These are phyloP conservation scores for Acanthamoeba healyi DNA, from an alignment of 208 protist species.

Conservation along the genomic window DNA sequence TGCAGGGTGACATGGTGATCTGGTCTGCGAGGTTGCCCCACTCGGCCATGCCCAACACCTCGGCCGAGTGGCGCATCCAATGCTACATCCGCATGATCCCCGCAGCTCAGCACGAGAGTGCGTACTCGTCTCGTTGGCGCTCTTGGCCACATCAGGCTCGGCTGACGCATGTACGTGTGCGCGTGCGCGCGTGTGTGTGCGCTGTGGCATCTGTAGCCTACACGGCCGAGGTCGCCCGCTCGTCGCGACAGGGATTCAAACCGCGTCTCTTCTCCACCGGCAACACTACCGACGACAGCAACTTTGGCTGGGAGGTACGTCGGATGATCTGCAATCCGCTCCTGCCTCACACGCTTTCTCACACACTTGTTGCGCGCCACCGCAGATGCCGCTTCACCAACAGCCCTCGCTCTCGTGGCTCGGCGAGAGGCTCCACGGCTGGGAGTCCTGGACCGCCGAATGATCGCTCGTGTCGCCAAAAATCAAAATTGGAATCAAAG, in stretches of 20 bases:
- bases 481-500: no score
- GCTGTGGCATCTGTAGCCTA: no score
- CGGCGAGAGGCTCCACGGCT: background rate
- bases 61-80: constrained; percentile 60
- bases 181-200: no score
- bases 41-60: constrained; percentile 11
- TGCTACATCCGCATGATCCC: constrained; percentile 50
- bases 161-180: no score
- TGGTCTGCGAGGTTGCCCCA: constrained; percentile 15
- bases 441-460: background rate
- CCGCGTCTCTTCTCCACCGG: background rate
- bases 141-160: no score
- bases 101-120: background rate
- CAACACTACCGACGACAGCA: background rate
- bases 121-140: no score
- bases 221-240: constrained; percentile 14
- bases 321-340: no score
- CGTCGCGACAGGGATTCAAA: background rate
- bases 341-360: no score
- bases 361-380: no score
- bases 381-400: constrained; percentile 5
- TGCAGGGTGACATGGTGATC: constrained; percentile 5
- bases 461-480: no score
- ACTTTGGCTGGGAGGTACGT: background rate
- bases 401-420: background rate